Evolutionary conservation across 495 filamentous ascomycete genomes (phyloP), one percentile per base, ranked within the genome.

Genomic region (Daldinia vernicosa): DNA sequence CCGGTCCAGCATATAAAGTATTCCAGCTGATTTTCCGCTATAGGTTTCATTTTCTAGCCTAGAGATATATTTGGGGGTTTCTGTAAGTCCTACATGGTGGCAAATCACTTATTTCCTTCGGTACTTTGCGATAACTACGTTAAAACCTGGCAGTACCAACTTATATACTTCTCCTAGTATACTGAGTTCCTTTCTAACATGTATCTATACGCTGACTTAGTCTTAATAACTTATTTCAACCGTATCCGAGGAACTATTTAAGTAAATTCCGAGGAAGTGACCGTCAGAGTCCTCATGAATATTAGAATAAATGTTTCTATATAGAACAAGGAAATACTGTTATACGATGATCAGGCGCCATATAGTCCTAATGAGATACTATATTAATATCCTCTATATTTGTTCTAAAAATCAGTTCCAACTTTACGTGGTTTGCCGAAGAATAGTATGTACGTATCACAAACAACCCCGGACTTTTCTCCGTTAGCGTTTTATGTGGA

Each of bases 381-480:
- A 22, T 19, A 3, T 24, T 22, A 24, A 30, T 53, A 53, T 15
- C 8, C 12, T 17, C 27, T 37, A 17, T 58, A 15, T 17, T 58
- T 11, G 19, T 12, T 47, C 17, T 12, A 47, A 17, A 14, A 59
- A 24, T 27, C 27, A 14, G 24, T 32, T 17, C 39, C 27, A 11
- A 30, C 6, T 59, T 24, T 35, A 22, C 60, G 15, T 51, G 17
- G 40, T 53, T 58, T 63, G 19, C 40, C 43, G 40, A 52, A 63
- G 40, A 28, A 61, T 26, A 55, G 4, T 5, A 11, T 39, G 22
- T 54, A 60, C 30, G 35, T 50, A 61, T 47, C 17, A 32, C 35
- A 24, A 56, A 52, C 26, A 4, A 19, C 43, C 50, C 52, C 70
- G 70, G 70, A 66, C 57, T 63, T 47, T 30, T 52, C 61, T 73